These are phyloP conservation scores for Yamadazyma songkhlaensis DNA, from an alignment of 1,139 yeast genomes.

Conservation along the genomic window DNA sequence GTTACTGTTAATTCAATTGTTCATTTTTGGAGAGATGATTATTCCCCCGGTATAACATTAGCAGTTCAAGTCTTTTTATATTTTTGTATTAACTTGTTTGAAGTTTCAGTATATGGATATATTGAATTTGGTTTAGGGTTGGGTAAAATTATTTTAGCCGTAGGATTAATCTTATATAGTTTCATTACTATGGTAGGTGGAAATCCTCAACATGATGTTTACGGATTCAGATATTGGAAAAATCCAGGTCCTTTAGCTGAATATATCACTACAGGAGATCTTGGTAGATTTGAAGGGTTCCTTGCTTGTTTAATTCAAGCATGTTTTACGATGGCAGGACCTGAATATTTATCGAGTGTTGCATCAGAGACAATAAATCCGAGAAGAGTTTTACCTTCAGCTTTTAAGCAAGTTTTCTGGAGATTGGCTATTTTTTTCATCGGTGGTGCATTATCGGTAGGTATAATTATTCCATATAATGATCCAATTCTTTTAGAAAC, in stretches of 20 bases:
- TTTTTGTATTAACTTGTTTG: slow-evolving; percentile 59
- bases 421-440: slow-evolving; percentile 62
- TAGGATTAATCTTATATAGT: slow-evolving; percentile 49
- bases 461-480: slow-evolving; percentile 70
- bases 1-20: slow-evolving; percentile 79
- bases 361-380: slow-evolving; percentile 79
- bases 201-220: slow-evolving; percentile 56
- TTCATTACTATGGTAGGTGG: slow-evolving; percentile 56
- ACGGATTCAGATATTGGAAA: slow-evolving; percentile 67
- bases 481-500: slow-evolving; percentile 48
- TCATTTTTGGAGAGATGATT: slow-evolving; percentile 78
- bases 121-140: slow-evolving; percentile 65
- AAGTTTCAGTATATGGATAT: slow-evolving; percentile 62
- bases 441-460: slow-evolving; percentile 48
- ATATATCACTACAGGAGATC: slow-evolving; percentile 27
- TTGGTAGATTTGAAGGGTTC: slow-evolving; percentile 57
- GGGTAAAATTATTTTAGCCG: slow-evolving; percentile 55
- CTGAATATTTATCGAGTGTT: slow-evolving; percentile 63
- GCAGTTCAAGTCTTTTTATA: slow-evolving; percentile 67
- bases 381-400: slow-evolving; percentile 70
- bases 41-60: slow-evolving; percentile 64
- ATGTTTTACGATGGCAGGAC: slow-evolving; percentile 74
- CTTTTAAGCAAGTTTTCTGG: slow-evolving; percentile 74
- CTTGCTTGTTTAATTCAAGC: slow-evolving; percentile 67
- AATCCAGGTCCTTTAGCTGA: slow-evolving; percentile 60